Evolutionary conservation across 768 basidiomycete genomes (phyloP).

Genomic region (Mycena capillaripes): DNA sequence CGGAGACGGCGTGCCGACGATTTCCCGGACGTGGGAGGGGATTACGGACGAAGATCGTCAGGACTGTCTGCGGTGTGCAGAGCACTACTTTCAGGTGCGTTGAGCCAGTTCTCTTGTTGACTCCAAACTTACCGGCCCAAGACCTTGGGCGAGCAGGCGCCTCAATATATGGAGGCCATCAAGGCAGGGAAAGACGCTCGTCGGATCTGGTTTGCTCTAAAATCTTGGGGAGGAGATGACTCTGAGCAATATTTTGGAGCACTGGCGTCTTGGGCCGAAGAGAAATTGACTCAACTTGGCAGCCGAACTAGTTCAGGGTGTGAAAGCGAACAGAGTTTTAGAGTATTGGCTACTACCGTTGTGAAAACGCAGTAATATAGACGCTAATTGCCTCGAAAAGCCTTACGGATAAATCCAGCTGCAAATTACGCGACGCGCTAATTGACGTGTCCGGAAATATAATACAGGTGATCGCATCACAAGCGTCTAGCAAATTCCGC

Average conservation of each 20-base stretch:
- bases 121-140: too few species aligned
- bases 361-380: too few species aligned
- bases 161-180: conserved; percentile 11
- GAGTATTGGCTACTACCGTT: not conserved
- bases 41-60: not conserved
- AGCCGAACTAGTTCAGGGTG: not conserved
- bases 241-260: conserved; percentile 17
- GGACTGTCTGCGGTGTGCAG: conserved; percentile 11
- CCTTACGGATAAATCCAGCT: not conserved
- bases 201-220: conserved; percentile 21
- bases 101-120: not conserved
- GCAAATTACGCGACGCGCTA: not conserved
- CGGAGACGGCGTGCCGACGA: conserved; percentile 7
- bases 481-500: not conserved
- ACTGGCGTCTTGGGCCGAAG: conserved; percentile 20
- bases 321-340: not conserved
- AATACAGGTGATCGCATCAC: conserved; percentile 2
- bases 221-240: conserved; percentile 21
- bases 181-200: conserved; percentile 25
- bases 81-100: conserved; percentile 23
- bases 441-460: not conserved
- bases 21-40: conserved; percentile 22
- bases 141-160: not conserved
- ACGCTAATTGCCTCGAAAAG: too few species aligned
- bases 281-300: conserved; percentile 2